These are phyloP conservation scores for Hyaloscypha variabilis DNA, from an alignment of 495 filamentous ascomycete genomes.

Conservation along the genomic window DNA sequence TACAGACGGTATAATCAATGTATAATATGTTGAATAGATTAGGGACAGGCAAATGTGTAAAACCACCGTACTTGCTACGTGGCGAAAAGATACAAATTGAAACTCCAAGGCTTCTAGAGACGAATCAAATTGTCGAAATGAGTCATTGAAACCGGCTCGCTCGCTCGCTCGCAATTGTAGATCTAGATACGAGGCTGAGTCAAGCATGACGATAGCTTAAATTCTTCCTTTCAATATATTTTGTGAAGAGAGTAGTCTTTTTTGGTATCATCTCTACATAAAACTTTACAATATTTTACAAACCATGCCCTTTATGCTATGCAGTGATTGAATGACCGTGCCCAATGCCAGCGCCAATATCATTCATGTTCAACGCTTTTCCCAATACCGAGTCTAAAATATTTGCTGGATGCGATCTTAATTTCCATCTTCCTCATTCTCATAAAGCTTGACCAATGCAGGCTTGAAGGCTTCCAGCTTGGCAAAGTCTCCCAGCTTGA, in stretches of 20 bases:
- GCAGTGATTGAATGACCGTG: slow-evolving; percentile 4
- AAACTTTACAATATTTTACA: slow-evolving; percentile 7
- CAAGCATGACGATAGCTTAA: too few species aligned
- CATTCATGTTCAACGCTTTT: neutral
- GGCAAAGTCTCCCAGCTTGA: slow-evolving; percentile 79
- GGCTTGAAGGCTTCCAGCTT: slow-evolving; percentile 74
- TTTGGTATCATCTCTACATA: slow-evolving; percentile 10
- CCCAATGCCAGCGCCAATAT: neutral
- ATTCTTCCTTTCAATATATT: too few species aligned
- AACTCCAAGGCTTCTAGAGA: too few species aligned
- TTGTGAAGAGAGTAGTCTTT: slow-evolving; percentile 3
- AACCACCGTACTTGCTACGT: neutral
- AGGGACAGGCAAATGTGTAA: neutral
- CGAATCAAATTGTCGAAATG: too few species aligned
- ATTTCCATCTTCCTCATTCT: slow-evolving; percentile 38
- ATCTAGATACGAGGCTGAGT: too few species aligned
- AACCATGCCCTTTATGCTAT: slow-evolving; percentile 2
- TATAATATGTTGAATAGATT: neutral
- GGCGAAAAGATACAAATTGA: neutral
- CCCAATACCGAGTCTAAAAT: neutral
- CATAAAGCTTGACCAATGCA: slow-evolving; percentile 69
- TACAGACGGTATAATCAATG: neutral
- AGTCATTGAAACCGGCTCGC: too few species aligned
- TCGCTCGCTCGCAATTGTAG: too few species aligned
- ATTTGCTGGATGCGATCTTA: neutral